Evolutionary conservation across 2,329 filamentous ascomycete species (phyloP).

Genomic region (Ramularia endophylla): DNA sequence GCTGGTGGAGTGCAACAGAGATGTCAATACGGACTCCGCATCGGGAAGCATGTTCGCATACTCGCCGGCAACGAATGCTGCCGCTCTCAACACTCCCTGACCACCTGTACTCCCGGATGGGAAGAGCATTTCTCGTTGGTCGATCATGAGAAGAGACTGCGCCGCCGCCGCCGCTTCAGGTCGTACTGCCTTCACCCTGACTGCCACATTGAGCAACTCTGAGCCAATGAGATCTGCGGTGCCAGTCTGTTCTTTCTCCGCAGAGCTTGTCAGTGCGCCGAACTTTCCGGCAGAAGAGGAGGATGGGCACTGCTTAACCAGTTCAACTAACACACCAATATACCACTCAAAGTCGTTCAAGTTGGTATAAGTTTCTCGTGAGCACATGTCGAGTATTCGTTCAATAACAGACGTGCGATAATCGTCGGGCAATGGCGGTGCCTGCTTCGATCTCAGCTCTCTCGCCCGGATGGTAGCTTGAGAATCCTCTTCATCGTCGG

Average conservation of each 20-base stretch:
- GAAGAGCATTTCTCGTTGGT: conserved; percentile 54
- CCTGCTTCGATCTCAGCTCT: conserved; percentile 43
- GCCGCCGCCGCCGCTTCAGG: conserved; percentile 75
- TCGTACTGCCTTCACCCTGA: conserved; percentile 82
- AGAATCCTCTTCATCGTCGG: conserved; percentile 55
- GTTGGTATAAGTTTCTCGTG: conserved; percentile 78
- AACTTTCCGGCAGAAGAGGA: conserved; percentile 19
- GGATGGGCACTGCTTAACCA: conserved; percentile 65
- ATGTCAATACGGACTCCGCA: conserved; percentile 66
- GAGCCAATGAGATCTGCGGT: conserved; percentile 69
- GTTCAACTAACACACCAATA: conserved; percentile 78
- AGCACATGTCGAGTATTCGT: conserved; percentile 82
- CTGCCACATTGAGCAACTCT: conserved; percentile 83
- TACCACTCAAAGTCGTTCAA: conserved; percentile 97
- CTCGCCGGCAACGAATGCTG: conserved; percentile 84
- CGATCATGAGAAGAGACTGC: conserved; percentile 63
- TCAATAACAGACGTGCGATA: conserved; percentile 79
- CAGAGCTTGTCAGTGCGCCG: conserved; percentile 5
- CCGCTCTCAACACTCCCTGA: conserved; percentile 63
- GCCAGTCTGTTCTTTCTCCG: conserved; percentile 24
- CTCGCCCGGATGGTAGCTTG: conserved; percentile 50
- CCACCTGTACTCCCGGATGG: conserved; percentile 46
- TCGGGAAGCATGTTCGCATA: conserved; percentile 67
- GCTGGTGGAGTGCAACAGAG: conserved; percentile 63
- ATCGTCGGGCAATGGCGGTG: conserved; percentile 69